A percentile compares a stretch with the other conserved stretches of the same genome.
Conservation (phyloP, 768 basidiomycete genomes). For the Botryobasidium botryosum region DNA sequence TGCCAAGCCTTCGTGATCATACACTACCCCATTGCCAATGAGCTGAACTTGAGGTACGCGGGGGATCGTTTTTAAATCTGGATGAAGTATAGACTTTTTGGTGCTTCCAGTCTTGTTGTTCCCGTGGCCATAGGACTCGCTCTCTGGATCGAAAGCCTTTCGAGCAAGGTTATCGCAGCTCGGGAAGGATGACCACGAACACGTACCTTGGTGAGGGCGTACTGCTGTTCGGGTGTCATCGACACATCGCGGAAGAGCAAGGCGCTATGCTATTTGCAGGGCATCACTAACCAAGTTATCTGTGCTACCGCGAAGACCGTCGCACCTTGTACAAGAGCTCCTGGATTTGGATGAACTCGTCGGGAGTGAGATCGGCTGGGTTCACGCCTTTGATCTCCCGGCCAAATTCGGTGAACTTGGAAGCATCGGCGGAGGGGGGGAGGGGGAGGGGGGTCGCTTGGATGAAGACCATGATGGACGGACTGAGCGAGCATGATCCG, state of each 20-base stretch:
- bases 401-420: constrained; percentile 55
- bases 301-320: constrained; percentile 1
- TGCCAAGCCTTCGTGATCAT: constrained; percentile 64
- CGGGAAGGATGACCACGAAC: not conserved
- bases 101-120: constrained; percentile 69
- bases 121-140: constrained; percentile 64
- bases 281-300: not conserved
- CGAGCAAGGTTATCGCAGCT: not conserved
- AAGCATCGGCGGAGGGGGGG: constrained; percentile 51
- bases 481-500: too few species aligned
- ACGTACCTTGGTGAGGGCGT: constrained; percentile 63
- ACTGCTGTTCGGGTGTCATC: constrained; percentile 69
- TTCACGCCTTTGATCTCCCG: constrained; percentile 57
- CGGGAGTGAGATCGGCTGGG: constrained; percentile 41
- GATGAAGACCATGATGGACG: too few species aligned
- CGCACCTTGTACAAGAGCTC: constrained; percentile 61
- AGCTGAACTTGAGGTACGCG: constrained; percentile 80
- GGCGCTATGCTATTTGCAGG: constrained; percentile 36
- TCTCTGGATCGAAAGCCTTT: constrained; percentile 59
- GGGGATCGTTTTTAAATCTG: constrained; percentile 82
- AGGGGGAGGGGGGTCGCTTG: constrained; percentile 48
- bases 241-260: constrained; percentile 57
- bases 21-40: constrained; percentile 74
- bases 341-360: constrained; percentile 48
- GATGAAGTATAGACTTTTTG: constrained; percentile 68